These are phyloP conservation scores for Hamigera avellanea DNA, from an alignment of 495 filamentous ascomycete genomes.

Conservation along the genomic window DNA sequence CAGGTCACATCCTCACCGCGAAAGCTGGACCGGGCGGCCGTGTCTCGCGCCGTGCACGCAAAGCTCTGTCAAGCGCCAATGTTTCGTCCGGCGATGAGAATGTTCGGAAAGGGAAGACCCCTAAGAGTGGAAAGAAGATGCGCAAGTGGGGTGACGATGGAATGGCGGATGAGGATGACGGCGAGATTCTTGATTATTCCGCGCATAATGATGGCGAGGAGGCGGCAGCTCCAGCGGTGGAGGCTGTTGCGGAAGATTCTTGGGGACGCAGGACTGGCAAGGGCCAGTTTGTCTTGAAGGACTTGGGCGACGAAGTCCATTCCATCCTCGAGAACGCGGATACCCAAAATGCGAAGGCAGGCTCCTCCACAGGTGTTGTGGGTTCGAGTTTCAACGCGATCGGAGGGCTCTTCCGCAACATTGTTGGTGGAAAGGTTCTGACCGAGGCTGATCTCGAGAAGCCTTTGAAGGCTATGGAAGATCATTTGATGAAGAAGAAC, in stretches of 20 bases:
- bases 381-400: conserved; percentile 69
- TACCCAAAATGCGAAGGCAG: conserved; percentile 43
- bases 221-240: conserved; percentile 43
- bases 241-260: conserved; percentile 61
- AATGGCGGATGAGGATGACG: conserved; percentile 75
- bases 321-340: conserved; percentile 68
- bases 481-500: conserved; percentile 91
- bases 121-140: conserved; percentile 64
- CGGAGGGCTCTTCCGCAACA: conserved; percentile 79
- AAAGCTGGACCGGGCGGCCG: conserved; percentile 61
- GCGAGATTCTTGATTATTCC: conserved; percentile 79
- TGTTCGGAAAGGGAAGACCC: conserved; percentile 43
- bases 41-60: conserved; percentile 71
- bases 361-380: conserved; percentile 49
- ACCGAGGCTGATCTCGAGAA: conserved; percentile 81
- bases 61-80: conserved; percentile 53
- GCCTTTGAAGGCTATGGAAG: conserved; percentile 89
- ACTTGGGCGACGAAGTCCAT: conserved; percentile 87
- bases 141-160: conserved; percentile 89
- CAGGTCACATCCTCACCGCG: conserved; percentile 53
- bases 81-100: conserved; percentile 78
- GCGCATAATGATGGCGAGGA: conserved; percentile 41
- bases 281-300: conserved; percentile 88
- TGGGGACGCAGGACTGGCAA: conserved; percentile 78
- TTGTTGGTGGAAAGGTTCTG: conserved; percentile 85